Evolutionary conservation across 2,329 filamentous ascomycete species (phyloP).

Genomic region (Emericellopsis atlantica): DNA sequence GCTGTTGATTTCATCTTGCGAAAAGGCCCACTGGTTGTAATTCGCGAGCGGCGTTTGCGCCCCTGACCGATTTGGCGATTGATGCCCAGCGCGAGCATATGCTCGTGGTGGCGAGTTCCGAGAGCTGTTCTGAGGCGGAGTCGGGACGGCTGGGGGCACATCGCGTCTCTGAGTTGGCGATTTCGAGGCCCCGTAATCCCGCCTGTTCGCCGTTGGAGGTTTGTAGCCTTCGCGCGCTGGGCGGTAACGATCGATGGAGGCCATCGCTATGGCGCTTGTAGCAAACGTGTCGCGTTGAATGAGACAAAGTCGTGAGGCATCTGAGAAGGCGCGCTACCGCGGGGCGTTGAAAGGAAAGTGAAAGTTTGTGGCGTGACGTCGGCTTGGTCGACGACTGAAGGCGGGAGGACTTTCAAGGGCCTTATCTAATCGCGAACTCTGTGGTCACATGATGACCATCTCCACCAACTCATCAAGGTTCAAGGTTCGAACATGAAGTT

Average conservation of each 20-base stretch:
- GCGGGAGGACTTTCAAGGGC: no score
- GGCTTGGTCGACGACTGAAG: no score
- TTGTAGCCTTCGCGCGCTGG: constrained; percentile 45
- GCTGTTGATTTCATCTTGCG: constrained; percentile 65
- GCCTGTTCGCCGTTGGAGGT: constrained; percentile 23
- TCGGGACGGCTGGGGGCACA: constrained; percentile 48
- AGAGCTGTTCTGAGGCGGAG: constrained; percentile 42
- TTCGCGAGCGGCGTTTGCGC: constrained; percentile 21
- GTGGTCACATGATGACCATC: no score
- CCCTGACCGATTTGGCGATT: constrained; percentile 26
- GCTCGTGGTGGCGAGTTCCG: constrained; percentile 42
- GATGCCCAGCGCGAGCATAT: constrained; percentile 26
- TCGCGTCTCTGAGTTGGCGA: constrained; percentile 39
- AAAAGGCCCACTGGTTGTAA: constrained; percentile 76
- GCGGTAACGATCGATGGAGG: constrained; percentile 47
- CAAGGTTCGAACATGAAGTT: no score
- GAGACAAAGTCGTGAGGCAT: not conserved
- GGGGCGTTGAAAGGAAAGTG: no score
- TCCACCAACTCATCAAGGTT: no score
- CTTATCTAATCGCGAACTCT: no score
- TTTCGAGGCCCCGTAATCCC: constrained; percentile 27
- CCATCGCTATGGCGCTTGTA: constrained; percentile 24
- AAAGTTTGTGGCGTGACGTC: no score
- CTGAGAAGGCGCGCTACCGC: not conserved
- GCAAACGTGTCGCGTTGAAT: not conserved